Conservation (phyloP, 352 stramenopile genomes). For the Globisporangium splendens region DNA sequence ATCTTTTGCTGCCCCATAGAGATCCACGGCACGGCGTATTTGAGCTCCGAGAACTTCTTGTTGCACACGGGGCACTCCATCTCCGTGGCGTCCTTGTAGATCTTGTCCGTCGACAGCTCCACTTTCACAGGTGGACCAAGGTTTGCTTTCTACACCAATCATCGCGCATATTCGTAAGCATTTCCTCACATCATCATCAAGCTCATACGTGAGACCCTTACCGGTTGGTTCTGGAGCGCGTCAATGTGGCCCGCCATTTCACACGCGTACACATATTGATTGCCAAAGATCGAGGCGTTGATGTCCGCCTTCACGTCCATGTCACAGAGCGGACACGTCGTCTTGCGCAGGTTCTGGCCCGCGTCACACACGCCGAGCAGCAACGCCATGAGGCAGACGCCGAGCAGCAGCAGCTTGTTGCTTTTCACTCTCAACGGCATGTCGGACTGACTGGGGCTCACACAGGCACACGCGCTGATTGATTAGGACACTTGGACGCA, state of each 20-base stretch:
- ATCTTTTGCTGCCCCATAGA: slow-evolving; percentile 68
- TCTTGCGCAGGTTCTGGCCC: slow-evolving; percentile 51
- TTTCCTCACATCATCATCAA: not conserved
- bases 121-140: slow-evolving; percentile 34
- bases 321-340: slow-evolving; percentile 35
- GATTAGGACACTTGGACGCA: no score
- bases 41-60: slow-evolving; percentile 50
- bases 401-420: slow-evolving; percentile 18
- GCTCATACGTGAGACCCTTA: slow-evolving; percentile 18
- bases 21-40: slow-evolving; percentile 75
- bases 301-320: slow-evolving; percentile 41
- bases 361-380: slow-evolving; percentile 20
- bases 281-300: slow-evolving; percentile 63
- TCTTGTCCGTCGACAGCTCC: slow-evolving; percentile 60
- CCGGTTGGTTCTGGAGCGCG: slow-evolving; percentile 70
- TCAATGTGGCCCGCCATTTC: slow-evolving; percentile 84
- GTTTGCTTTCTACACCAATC: slow-evolving; percentile 30
- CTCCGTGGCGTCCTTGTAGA: slow-evolving; percentile 59
- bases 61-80: slow-evolving; percentile 64
- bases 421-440: not conserved
- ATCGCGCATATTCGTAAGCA: slow-evolving; percentile 5
- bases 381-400: slow-evolving; percentile 21
- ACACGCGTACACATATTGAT: slow-evolving; percentile 76
- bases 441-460: not conserved
- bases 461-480: no score